These are phyloP conservation scores for Yarrowia sp. DNA, from an alignment of 805 yeast genomes.

Conservation along the genomic window DNA sequence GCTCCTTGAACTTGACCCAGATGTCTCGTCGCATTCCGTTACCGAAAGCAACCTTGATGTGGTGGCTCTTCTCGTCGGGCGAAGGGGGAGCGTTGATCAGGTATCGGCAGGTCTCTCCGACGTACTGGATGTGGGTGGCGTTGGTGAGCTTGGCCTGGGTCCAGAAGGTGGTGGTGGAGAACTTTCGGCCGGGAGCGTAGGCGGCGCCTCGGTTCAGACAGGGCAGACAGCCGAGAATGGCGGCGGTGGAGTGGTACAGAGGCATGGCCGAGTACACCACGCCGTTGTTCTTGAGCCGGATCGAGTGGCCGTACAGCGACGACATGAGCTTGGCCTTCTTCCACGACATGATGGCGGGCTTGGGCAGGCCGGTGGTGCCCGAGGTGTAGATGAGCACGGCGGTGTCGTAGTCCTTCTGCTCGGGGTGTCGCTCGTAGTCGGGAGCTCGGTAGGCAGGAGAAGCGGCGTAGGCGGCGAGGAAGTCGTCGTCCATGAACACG, in stretches of 20 bases:
- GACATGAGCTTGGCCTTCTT: conserved; percentile 78
- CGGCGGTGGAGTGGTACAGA: conserved; percentile 91
- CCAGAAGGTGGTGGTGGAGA: conserved; percentile 88
- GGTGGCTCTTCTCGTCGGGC: conserved; percentile 66
- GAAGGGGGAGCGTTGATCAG: conserved; percentile 69
- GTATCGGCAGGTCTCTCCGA: conserved; percentile 93
- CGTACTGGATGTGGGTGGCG: conserved; percentile 89
- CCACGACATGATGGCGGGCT: conserved; percentile 94
- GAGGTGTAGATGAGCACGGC: conserved; percentile 84
- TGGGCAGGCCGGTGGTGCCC: conserved; percentile 95
- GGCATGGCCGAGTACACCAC: conserved; percentile 93
- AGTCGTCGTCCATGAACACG: conserved; percentile 53
- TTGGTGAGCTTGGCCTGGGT: conserved; percentile 74
- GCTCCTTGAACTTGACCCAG: conserved; percentile 78
- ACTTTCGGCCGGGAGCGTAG: conserved; percentile 78
- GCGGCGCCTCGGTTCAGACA: conserved; percentile 71
- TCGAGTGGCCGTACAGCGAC: conserved; percentile 69
- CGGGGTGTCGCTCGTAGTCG: conserved; percentile 64
- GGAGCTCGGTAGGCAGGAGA: conserved; percentile 56
- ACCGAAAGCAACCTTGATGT: conserved; percentile 77
- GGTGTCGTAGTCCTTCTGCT: conserved; percentile 64
- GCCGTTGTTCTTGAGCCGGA: conserved; percentile 62
- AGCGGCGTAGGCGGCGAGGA: conserved; percentile 54
- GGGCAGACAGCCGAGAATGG: conserved; percentile 73
- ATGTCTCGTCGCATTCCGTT: conserved; percentile 90